Evolutionary conservation across 169 alveolate species (phyloP), one percentile per base, ranked within the genome.

Genomic region (Cryptosporidium baileyi): DNA sequence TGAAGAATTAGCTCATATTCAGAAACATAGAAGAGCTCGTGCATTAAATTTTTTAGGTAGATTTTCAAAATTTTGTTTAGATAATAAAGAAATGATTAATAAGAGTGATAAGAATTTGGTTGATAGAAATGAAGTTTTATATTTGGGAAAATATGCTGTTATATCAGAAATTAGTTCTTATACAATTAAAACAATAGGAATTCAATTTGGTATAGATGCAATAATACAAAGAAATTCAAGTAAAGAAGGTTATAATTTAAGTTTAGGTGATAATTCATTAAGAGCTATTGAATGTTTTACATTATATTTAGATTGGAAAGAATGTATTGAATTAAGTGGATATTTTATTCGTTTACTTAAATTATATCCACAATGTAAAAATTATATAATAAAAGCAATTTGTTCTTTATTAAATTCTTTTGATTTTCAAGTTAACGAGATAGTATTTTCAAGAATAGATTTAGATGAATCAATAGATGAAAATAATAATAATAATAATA

Each of bases 1-100:
- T 28, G 85, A 74, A 11, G 85, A 74, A 32, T 3, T 74, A 1
- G 61, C 54, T 13, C 85, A 74, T 34, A 74, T 74, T 7, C 85
- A 74, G 15, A 74, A 74, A 19, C 85, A 74, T 28, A 74, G 67
- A 74, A 74, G 85, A 74, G 85, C 85, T 3, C 49, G 85, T 8
- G 67, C 85, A 32, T 41, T 74, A 47, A 74, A 74, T 40, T 74
- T 54, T 24, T 36, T 74, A 6, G 85, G 60, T 15, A 51, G 60
- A 61, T 54, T 74, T 54, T 51, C 85, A 24, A 74, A 28, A 8
- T 74, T 34, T 24, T 74, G 49, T n/a, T 40, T 36, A 22, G 61
- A 49, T 26, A 28, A 45, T 7, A 28, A 45, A 28, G 45, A 57
- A 1, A 65, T 15, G 11, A 7, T 3, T 34, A 44, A 7, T 9